phyloP scores from a whole-genome alignment of 2,329 filamentous ascomycete species.

The Exophiala sp. region DNA sequence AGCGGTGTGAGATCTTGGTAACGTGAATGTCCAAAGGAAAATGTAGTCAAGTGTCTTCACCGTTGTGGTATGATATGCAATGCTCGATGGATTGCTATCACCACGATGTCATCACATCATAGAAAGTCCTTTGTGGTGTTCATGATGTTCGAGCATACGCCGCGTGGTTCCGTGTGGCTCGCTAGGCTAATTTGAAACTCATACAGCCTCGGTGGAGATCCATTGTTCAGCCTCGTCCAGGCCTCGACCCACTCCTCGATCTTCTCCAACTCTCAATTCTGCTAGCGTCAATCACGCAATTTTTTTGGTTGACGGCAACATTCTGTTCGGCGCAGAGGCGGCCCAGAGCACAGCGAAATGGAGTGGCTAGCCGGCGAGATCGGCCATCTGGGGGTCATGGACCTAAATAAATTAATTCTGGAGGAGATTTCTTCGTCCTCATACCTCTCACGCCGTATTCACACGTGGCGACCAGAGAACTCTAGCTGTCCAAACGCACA shows the following conservation, averaged over 20 bases:
- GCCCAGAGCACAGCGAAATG: background rate
- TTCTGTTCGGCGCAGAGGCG: background rate
- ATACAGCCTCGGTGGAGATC: background rate
- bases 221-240: background rate
- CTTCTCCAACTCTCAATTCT: no score
- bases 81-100: no score
- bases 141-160: no score
- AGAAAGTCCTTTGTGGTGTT: background rate
- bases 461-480: constrained; percentile 30
- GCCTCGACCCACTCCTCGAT: no score
- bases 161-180: background rate
- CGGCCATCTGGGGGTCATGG: constrained; percentile 6
- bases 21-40: background rate
- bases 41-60: background rate
- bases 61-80: background rate
- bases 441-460: constrained; percentile 4
- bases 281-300: no score
- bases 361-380: constrained; percentile 9
- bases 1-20: background rate
- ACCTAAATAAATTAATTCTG: constrained; percentile 5
- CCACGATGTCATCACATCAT: no score
- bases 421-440: constrained; percentile 5
- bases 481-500: constrained; percentile 33
- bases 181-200: background rate
- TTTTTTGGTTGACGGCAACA: background rate